phyloP scores from a whole-genome alignment of 2,329 filamentous ascomycete genomes.

The Alternaria postmessia region DNA sequence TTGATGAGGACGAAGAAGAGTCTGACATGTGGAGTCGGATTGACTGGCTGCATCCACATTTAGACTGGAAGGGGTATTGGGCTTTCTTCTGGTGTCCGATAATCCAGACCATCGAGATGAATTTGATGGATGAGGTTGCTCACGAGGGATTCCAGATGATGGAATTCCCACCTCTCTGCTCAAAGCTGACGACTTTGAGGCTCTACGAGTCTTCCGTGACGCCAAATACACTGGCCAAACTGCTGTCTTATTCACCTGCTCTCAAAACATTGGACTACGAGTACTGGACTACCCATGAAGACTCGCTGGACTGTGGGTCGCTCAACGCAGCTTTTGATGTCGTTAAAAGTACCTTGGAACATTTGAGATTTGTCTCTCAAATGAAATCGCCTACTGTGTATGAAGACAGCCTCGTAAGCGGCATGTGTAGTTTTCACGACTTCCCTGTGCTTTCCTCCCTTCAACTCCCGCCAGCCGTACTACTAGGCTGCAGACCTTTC shows the following conservation, averaged over 20 bases:
- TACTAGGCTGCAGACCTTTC: neutral
- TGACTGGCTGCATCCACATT: neutral
- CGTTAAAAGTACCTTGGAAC: neutral
- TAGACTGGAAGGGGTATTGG: neutral
- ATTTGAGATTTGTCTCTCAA: neutral
- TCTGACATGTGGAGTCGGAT: neutral
- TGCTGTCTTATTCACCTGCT: neutral
- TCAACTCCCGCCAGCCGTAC: neutral
- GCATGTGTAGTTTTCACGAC: neutral
- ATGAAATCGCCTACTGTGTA: neutral
- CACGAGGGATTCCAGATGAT: neutral
- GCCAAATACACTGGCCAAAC: neutral
- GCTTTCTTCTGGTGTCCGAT: neutral
- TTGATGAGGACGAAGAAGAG: neutral
- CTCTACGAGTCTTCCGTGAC: neutral
- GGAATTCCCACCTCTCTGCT: neutral
- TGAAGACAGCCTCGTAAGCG: neutral
- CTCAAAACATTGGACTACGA: neutral
- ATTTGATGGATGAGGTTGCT: neutral
- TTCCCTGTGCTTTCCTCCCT: neutral
- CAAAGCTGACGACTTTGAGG: neutral
- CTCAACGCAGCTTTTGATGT: neutral
- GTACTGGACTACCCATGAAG: neutral
- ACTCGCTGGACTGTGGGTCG: neutral
- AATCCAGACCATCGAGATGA: neutral